Conservation (phyloP, 352 stramenopile genomes). For the Pythium vanterpoolii region DNA sequence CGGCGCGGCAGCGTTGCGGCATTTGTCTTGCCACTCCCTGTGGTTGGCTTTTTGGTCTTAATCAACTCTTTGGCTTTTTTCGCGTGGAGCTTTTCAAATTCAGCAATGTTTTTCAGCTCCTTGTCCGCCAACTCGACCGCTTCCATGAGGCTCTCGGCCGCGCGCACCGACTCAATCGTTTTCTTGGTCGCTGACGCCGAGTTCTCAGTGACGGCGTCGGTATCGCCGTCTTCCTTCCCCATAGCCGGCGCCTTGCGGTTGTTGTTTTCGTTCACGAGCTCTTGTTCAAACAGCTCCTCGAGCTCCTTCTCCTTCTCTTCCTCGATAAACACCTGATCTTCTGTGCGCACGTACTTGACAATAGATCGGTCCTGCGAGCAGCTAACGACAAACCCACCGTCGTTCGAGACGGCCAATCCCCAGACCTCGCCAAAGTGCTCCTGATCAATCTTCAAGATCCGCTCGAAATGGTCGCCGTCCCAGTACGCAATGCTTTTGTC, state of each 20-base stretch:
- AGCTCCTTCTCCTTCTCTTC: constrained; percentile 97
- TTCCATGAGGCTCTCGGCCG: constrained; percentile 92
- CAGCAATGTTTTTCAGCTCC: constrained; percentile 86
- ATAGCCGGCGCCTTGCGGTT: constrained; percentile 59
- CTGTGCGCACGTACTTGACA: constrained; percentile 96
- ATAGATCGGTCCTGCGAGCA: constrained; percentile 97
- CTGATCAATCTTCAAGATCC: constrained; percentile 74
- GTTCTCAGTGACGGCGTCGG: constrained; percentile 28
- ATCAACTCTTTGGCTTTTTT: constrained; percentile 51
- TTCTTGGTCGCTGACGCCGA: constrained; percentile 90
- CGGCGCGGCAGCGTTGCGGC: constrained; percentile 30
- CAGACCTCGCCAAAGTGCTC: constrained; percentile 86
- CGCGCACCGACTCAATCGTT: constrained; percentile 91
- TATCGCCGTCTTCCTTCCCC: constrained; percentile 55
- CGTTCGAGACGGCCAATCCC: constrained; percentile 87
- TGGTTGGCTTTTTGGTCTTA: constrained; percentile 75
- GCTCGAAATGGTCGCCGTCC: constrained; percentile 98
- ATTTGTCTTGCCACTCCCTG: constrained; percentile 25
- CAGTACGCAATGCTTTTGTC: constrained; percentile 97
- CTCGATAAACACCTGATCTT: constrained; percentile 97
- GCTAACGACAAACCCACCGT: constrained; percentile 94
- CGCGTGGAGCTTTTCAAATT: constrained; percentile 58
- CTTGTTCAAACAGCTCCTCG: constrained; percentile 94
- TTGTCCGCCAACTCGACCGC: constrained; percentile 91
- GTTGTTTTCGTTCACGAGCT: constrained; percentile 81